Percentiles rank a stretch among this genome's conserved stretches.
Conservation (phyloP, 176 grass and related monocot species). For the Thalia dealbata region DNA sequence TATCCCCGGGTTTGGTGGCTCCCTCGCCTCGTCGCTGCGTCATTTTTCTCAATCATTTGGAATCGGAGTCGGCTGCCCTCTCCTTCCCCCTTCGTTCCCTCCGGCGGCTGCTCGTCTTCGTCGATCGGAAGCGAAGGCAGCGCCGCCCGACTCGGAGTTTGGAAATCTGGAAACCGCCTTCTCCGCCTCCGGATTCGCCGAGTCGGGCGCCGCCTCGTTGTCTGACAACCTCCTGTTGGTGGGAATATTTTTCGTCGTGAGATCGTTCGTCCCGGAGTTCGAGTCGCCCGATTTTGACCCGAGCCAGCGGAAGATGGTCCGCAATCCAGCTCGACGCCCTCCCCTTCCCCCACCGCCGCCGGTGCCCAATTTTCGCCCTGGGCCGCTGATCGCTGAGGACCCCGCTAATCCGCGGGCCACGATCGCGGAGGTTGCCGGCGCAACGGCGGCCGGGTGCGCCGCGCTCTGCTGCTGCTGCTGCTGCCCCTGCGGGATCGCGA, state of each 20-base stretch:
- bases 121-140: no score
- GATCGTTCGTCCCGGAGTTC: not conserved
- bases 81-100: no score
- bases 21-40: no score
- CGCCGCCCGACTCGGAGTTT: no score
- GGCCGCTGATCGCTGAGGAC: not conserved
- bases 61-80: no score
- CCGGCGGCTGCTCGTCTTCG: no score
- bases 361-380: not conserved
- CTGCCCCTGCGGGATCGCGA: conserved; percentile 1
- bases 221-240: not conserved
- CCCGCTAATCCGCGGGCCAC: not conserved
- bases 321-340: not conserved
- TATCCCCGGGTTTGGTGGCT: no score
- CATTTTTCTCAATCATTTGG: no score
- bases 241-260: not conserved
- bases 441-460: conserved; percentile 3
- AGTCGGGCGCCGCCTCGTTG: not conserved
- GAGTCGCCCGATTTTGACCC: not conserved
- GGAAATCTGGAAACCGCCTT: not conserved
- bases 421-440: not conserved
- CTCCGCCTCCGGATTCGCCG: not conserved
- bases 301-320: not conserved
- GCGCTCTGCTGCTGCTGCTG: conserved; percentile 15
- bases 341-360: not conserved